Evolutionary conservation across 768 basidiomycete genomes (phyloP).

Genomic region (Amanita rimosa): DNA sequence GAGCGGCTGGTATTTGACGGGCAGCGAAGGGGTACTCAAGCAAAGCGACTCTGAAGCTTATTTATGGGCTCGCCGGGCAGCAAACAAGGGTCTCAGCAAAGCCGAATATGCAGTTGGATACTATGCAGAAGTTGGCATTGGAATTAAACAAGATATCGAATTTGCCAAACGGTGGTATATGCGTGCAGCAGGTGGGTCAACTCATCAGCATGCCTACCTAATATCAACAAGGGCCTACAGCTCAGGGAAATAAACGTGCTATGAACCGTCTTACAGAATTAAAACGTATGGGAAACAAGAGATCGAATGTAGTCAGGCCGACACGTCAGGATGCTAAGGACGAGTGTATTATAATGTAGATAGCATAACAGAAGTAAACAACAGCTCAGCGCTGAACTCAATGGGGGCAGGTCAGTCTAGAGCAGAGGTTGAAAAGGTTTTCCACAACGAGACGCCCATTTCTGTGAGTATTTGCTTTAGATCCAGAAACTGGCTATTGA

Average conservation of each 20-base stretch:
- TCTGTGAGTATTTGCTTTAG: slow-evolving; percentile 25
- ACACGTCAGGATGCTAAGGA: slow-evolving; percentile 91
- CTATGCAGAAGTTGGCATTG: slow-evolving; percentile 96
- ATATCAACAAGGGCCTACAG: slow-evolving; percentile 25
- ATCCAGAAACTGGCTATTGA: background rate
- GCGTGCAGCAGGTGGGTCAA: slow-evolving; percentile 83
- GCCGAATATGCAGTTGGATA: slow-evolving; percentile 99
- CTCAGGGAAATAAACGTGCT: slow-evolving; percentile 96
- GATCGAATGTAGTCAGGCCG: slow-evolving; percentile 68
- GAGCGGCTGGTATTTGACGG: slow-evolving; percentile 97
- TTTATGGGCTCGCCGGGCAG: slow-evolving; percentile 91
- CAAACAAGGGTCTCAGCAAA: slow-evolving; percentile 92
- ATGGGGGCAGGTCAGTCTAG: slow-evolving; percentile 72
- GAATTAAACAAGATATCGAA: slow-evolving; percentile 91
- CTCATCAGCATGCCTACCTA: background rate
- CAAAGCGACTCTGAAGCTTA: slow-evolving; percentile 99
- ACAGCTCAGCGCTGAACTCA: background rate
- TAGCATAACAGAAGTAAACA: background rate
- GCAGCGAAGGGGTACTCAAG: slow-evolving; percentile 89
- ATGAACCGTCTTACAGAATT: slow-evolving; percentile 95
- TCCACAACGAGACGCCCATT: slow-evolving; percentile 40
- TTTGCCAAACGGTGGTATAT: slow-evolving; percentile 99
- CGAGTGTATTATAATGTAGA: slow-evolving; percentile 76
- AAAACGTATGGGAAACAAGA: slow-evolving; percentile 79
- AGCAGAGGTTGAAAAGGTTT: slow-evolving; percentile 41